Evolutionary conservation across 2,329 filamentous ascomycete species (phyloP).

Genomic region (Mariannaea sp.): DNA sequence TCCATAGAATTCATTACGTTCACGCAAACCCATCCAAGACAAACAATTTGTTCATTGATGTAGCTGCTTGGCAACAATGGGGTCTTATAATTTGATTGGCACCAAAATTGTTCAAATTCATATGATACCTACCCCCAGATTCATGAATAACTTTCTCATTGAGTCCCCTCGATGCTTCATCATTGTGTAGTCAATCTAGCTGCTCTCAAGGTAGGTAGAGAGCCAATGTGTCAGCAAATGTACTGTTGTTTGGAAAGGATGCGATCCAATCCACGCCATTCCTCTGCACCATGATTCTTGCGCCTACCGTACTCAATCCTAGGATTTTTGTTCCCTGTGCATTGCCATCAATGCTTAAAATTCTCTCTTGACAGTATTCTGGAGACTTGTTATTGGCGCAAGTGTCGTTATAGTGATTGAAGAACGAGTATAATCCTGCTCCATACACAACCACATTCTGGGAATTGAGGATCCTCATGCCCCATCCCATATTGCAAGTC

Average conservation of each 20-base stretch:
- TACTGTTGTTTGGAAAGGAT: conserved; percentile 36
- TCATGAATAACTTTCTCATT: too few relatives aligned
- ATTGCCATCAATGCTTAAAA: conserved; percentile 40
- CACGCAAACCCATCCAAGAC: too few relatives aligned
- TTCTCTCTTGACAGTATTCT: conserved; percentile 53
- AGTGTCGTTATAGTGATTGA: conserved; percentile 62
- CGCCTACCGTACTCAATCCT: conserved; percentile 39
- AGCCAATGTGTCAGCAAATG: conserved; percentile 39
- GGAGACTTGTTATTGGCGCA: conserved; percentile 51
- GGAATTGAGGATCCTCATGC: conserved; percentile 63
- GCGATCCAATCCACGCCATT: conserved; percentile 30
- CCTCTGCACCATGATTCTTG: conserved; percentile 35
- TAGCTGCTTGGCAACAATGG: too few relatives aligned
- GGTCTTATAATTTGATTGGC: too few relatives aligned
- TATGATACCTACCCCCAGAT: background rate
- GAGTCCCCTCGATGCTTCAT: too few relatives aligned
- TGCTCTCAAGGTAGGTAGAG: conserved; percentile 32
- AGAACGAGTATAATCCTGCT: conserved; percentile 71
- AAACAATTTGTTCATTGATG: too few relatives aligned
- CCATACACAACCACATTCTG: conserved; percentile 63
- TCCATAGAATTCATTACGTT: too few relatives aligned
- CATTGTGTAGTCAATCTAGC: conserved; percentile 1
- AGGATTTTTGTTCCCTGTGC: conserved; percentile 31
- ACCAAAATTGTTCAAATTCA: background rate
- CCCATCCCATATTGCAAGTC: conserved; percentile 66